Base-by-base conservation (phyloP, 495 filamentous ascomycete genomes). In the Hypoxylon fuscum region DNA sequence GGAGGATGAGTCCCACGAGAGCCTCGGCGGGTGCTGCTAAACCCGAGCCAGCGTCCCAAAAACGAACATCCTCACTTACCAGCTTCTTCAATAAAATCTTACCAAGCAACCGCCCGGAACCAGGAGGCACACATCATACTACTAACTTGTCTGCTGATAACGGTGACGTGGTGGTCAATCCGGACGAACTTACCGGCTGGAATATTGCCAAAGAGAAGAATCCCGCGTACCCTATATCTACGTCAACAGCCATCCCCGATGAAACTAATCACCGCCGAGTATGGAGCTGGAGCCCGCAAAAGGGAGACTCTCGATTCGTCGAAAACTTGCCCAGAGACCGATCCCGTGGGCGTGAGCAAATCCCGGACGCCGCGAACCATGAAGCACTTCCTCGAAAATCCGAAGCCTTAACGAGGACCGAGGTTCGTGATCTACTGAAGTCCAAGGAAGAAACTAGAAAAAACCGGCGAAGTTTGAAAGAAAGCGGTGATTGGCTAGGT, bases 401-500 rank as follows among this genome's bases (percentile, higher is more conserved):
- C 4, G 40, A 60, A 20, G 18, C 44, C 1, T 17, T 45, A 21
- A 55, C 41, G 7, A 69, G 49, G 42, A 48, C 50, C 8, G 68
- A 66, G 49, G 44, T 61, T 23, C 70, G 10, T 22, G 55, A 50
- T 31, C 47, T 74, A 6, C 68, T 74, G 32, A 56, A 72, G 5
- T 68, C 70, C 7, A 78, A 76, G 56, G 75, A 79, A 43, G 69
- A 71, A 37, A 60, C 54, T 12, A 74, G 76, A 14, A 69, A 58
- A n/a, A 70, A 67, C 37, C 77, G 78, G 5, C 74, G 66, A 31
- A 72, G 42, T 12, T 55, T 80, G 23, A 75, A 73, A 35, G 72
- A 78, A 49, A 80, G 78, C 47, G 77, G 80, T 12, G 82, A 85
- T 56, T 85, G 77, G 67, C 72, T 84, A 9, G 81, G 82, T 9